Evolutionary conservation across 139 green algal species (phyloP).

Genomic region (Haematococcus sp.): DNA sequence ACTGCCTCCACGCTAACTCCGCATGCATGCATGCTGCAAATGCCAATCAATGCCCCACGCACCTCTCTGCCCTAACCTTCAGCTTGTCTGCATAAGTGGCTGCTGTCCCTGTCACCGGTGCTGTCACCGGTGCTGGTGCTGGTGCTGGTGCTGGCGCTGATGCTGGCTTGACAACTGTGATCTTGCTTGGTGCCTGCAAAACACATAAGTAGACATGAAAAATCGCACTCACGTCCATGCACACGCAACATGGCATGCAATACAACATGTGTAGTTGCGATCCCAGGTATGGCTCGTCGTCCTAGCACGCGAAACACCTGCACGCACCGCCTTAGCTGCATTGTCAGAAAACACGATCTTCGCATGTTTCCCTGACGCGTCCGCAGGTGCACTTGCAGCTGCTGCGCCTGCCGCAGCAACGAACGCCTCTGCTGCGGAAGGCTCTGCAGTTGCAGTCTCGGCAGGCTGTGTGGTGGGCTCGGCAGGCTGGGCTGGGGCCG

Average conservation of each 20-base stretch:
- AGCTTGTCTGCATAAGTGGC: neutral
- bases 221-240: neutral
- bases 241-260: neutral
- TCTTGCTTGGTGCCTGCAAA: constrained; percentile 2
- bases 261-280: too few species aligned
- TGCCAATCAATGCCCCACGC: neutral
- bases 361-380: neutral
- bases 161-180: constrained; percentile 9
- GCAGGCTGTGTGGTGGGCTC: neutral
- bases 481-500: neutral
- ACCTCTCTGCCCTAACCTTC: constrained; percentile 1
- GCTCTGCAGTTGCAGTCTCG: constrained; percentile 7
- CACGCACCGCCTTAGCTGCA: neutral
- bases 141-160: neutral
- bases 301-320: too few species aligned
- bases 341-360: constrained; percentile 11
- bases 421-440: neutral
- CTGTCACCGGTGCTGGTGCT: neutral
- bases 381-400: neutral
- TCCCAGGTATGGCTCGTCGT: too few species aligned
- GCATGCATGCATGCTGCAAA: too few species aligned
- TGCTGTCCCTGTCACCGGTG: neutral
- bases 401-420: neutral
- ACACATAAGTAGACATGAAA: too few species aligned
- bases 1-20: too few species aligned